Percentiles rank a stretch among this genome's conserved stretches.
Evolutionary conservation across 164 flowering plant species (phyloP).

Genomic region (Stephania japonica): DNA sequence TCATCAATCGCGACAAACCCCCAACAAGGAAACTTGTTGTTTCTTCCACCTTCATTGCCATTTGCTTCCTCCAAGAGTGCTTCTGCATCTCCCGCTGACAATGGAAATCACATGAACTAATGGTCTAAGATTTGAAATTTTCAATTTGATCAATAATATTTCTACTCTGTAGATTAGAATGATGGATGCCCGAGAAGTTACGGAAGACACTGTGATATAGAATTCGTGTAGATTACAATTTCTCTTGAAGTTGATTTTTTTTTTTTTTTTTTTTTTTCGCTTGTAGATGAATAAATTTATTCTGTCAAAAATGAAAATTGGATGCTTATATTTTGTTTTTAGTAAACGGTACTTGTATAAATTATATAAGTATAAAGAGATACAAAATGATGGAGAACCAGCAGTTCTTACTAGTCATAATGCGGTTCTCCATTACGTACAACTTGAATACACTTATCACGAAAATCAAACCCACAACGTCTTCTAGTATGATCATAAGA

Average conservation of each 20-base stretch:
- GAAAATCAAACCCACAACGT: too few relatives aligned
- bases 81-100: slow-evolving; percentile 24
- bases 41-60: slow-evolving; percentile 41
- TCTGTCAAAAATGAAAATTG: not conserved
- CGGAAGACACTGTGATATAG: not conserved
- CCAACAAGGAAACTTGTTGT: slow-evolving; percentile 38
- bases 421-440: too few relatives aligned
- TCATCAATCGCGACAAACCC: slow-evolving; percentile 14
- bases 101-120: slow-evolving; percentile 22
- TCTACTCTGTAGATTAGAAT: slow-evolving; percentile 1
- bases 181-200: not conserved
- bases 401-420: too few relatives aligned
- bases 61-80: slow-evolving; percentile 27
- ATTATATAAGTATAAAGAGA: too few relatives aligned
- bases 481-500: too few relatives aligned
- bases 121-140: not conserved
- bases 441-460: too few relatives aligned
- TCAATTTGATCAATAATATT: not conserved
- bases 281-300: not conserved
- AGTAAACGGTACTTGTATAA: too few relatives aligned
- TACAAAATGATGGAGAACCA: too few relatives aligned
- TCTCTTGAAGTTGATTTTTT: not conserved
- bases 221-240: slow-evolving; percentile 1
- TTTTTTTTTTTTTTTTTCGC: not conserved
- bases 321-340: not conserved